Evolutionary conservation across 163 green algal genomes (phyloP), one percentile per base, ranked within the genome.

Genomic region (Scenedesmus sp.): DNA sequence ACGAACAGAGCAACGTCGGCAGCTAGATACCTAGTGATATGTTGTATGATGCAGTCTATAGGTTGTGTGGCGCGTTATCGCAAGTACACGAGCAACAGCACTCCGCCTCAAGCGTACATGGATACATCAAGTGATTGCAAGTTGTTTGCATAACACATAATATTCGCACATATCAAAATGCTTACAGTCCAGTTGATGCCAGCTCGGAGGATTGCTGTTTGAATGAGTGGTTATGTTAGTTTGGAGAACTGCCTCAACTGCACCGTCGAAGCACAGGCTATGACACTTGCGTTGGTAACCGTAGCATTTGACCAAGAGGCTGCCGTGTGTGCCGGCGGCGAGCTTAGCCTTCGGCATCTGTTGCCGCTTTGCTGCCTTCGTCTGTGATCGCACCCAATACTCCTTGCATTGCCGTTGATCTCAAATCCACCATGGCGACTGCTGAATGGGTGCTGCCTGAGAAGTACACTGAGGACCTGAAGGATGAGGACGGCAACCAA

Each of bases 401-500:
- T 76, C 53, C 40, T 40, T 33, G 30, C 7, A 4, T 76, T 76
- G 65, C 30, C 20, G 30, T 10, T 37, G 65, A 76, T 76, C 65
- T 9, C 6, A 40, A 10, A 40, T 10, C 18, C 70, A 86, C 26
- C 33, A 94, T 94, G 91, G 89, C 92, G 68, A 90, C 85, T 30
- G 92, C 85, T 51, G 91, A 85, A 37, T 96, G 83, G 44, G 90
- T 95, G 22, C 91, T 99, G 42, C 97, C 97, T 18, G 96, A 98
- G 44, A 96, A 97, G 56, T 99, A 94, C 94, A 96, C 83, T 26
- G 97, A 99, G 89, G 97, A 98, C 6, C 90, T 98, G 3, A 94
- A 98, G 80, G 96, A 99, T 85, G 97, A 99, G 94, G 96, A 95
- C 42, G 97, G 97, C 49, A 91, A 96, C 65, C 93, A 93, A 15